Conservation (phyloP, 306 rosid species). For the Corylus americana region DNA sequence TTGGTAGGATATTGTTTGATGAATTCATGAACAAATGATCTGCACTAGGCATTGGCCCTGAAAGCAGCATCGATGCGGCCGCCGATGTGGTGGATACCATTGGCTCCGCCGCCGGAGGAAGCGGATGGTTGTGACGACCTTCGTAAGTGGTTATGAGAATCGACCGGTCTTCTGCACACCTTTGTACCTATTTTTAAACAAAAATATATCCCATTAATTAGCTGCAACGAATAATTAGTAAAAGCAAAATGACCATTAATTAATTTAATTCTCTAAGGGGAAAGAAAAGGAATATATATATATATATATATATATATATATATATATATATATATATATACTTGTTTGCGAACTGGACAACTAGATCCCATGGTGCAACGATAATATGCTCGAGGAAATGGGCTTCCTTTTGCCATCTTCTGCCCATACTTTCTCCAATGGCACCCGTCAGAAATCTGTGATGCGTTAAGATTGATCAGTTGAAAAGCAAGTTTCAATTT, state of each 20-base stretch:
- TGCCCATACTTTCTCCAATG: constrained; percentile 82
- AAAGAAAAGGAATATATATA: not conserved
- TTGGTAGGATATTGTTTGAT: too few relatives aligned
- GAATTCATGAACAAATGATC: constrained; percentile 36
- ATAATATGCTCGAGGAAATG: constrained; percentile 73
- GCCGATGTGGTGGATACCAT: constrained; percentile 77
- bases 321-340: not conserved
- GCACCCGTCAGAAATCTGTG: constrained; percentile 70
- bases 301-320: not conserved
- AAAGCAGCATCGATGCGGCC: constrained; percentile 70
- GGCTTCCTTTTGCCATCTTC: constrained; percentile 80
- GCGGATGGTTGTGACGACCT: constrained; percentile 79
- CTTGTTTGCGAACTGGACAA: constrained; percentile 73
- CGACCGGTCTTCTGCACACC: constrained; percentile 67
- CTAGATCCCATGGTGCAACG: constrained; percentile 70
- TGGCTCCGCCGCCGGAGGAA: constrained; percentile 68
- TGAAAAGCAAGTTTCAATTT: too few relatives aligned
- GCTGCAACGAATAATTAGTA: not conserved
- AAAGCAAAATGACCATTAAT: too few relatives aligned
- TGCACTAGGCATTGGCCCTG: constrained; percentile 60
- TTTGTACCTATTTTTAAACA: constrained; percentile 52
- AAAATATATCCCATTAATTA: not conserved
- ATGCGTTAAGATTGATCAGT: too few relatives aligned
- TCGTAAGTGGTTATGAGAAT: constrained; percentile 69
- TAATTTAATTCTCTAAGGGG: too few relatives aligned